A percentile compares a stretch with the other conserved stretches of the same genome.
Conservation (phyloP, 2,329 filamentous ascomycete genomes). For the Hypocrella siamensis region DNA sequence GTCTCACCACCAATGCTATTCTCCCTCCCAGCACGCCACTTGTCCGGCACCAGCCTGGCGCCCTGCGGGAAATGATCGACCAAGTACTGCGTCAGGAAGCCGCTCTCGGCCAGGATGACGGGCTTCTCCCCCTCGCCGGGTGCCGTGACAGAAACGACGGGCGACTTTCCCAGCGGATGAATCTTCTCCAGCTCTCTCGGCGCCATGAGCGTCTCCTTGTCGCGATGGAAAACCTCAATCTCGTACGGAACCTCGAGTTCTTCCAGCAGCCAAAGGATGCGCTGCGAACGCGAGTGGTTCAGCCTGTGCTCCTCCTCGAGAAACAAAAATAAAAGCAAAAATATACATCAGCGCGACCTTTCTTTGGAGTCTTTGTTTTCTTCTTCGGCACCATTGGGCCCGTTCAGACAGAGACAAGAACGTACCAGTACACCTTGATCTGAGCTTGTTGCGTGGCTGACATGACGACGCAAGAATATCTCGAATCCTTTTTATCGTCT, state of each 20-base stretch:
- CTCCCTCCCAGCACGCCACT: conserved; percentile 43
- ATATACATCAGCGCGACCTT: background rate
- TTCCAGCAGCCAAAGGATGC: conserved; percentile 74
- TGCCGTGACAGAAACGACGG: conserved; percentile 51
- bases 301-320: conserved; percentile 42
- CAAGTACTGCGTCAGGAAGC: conserved; percentile 68
- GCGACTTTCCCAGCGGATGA: conserved; percentile 79
- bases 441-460: conserved; percentile 22
- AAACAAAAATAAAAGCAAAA: background rate
- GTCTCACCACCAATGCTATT: conserved; percentile 43
- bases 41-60: conserved; percentile 31
- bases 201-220: conserved; percentile 45
- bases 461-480: no score
- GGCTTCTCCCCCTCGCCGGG: conserved; percentile 22
- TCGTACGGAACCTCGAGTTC: conserved; percentile 69
- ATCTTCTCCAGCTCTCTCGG: conserved; percentile 61
- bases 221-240: conserved; percentile 63
- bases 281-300: conserved; percentile 65
- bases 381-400: no score
- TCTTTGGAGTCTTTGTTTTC: no score
- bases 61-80: conserved; percentile 42
- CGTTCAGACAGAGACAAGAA: conserved; percentile 1
- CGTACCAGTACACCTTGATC: conserved; percentile 49
- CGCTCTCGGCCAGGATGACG: conserved; percentile 65
- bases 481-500: no score